Conservation (phyloP, 2,329 filamentous ascomycete genomes). For the Verticillium isaacii region DNA sequence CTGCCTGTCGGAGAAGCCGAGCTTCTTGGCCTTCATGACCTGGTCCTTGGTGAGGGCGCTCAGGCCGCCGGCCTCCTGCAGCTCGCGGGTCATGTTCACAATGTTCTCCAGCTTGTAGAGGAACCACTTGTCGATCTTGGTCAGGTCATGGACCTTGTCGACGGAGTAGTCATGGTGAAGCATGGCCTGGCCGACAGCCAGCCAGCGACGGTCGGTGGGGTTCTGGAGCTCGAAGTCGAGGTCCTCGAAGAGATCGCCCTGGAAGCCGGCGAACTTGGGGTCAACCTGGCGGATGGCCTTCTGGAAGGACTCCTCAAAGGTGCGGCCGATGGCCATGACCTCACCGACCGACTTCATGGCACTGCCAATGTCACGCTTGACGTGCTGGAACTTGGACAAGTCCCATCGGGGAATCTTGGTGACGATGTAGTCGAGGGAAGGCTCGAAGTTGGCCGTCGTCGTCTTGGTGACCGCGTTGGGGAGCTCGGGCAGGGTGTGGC, state of each 20-base stretch:
- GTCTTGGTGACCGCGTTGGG: constrained; percentile 98
- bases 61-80: constrained; percentile 78
- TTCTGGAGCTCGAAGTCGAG: constrained; percentile 86
- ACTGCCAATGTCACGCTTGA: constrained; percentile 94
- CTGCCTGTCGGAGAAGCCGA: constrained; percentile 96
- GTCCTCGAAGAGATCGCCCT: constrained; percentile 91
- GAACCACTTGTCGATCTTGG: constrained; percentile 99
- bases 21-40: constrained; percentile 88
- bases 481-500: constrained; percentile 89
- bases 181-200: constrained; percentile 97
- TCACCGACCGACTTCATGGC: constrained; percentile 99
- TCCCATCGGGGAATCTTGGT: constrained; percentile 99
- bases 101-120: constrained; percentile 97
- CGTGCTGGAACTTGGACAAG: constrained; percentile 97
- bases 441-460: constrained; percentile 98
- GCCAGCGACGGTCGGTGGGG: constrained; percentile 93
- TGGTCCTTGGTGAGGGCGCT: constrained; percentile 84
- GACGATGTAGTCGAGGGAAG: constrained; percentile 94
- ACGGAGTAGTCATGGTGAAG: constrained; percentile 94
- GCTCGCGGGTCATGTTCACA: constrained; percentile 81
- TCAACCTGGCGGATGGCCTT: constrained; percentile 98
- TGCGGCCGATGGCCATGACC: constrained; percentile 98
- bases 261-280: constrained; percentile 85
- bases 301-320: constrained; percentile 98
- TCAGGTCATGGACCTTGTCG: constrained; percentile 85